These are phyloP conservation scores for Trifolium repens DNA, from an alignment of 306 rosid genomes.

Conservation along the genomic window DNA sequence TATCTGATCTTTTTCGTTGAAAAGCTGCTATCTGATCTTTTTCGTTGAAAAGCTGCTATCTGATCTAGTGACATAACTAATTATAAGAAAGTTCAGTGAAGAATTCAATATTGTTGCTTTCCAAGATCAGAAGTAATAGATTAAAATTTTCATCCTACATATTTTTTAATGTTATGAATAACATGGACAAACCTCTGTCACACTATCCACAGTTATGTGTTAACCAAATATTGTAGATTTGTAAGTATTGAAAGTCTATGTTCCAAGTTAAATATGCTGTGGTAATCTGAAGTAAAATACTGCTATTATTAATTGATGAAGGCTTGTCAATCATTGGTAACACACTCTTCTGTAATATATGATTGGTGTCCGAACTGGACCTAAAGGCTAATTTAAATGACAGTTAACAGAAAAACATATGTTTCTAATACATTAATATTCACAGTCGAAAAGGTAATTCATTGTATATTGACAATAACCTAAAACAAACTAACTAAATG, in stretches of 20 bases:
- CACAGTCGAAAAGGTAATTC: constrained; percentile 18
- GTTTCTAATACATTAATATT: constrained; percentile 34
- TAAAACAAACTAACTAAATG: constrained; percentile 55
- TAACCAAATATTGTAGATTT: background rate
- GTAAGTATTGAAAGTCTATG: constrained; percentile 4
- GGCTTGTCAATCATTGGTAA: constrained; percentile 6
- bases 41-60: background rate
- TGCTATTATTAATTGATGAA: constrained; percentile 3
- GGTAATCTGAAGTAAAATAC: constrained; percentile 15
- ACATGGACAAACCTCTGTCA: background rate
- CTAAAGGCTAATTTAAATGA: constrained; percentile 35
- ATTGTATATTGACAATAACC: constrained; percentile 8
- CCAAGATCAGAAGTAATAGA: constrained; percentile 5
- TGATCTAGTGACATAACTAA: background rate
- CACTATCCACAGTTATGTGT: background rate
- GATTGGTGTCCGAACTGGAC: constrained; percentile 42
- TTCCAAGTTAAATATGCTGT: constrained; percentile 1
- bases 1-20: background rate
- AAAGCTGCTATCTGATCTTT: background rate
- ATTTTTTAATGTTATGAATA: background rate
- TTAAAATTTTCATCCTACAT: background rate
- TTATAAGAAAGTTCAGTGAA: background rate
- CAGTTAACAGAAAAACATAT: constrained; percentile 25
- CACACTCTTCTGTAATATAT: constrained; percentile 15
- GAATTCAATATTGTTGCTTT: background rate